Conservation (phyloP, 1,284 basidiomycete genomes). For the Grifola frondosa region DNA sequence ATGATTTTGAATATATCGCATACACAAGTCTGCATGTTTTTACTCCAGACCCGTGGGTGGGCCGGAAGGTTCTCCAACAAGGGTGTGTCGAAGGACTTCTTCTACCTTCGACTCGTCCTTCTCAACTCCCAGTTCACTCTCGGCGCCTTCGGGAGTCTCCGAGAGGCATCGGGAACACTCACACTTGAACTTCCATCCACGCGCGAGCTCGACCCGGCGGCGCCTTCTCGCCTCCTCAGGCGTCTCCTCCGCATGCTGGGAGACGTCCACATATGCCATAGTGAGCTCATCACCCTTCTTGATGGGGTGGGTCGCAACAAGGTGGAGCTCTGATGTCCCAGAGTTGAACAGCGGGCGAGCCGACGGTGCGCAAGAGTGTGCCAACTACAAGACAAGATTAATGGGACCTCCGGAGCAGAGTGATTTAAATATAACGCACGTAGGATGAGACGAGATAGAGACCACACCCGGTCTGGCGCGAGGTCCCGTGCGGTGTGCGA, state of each 20-base stretch:
- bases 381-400: slow-evolving; percentile 39
- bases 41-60: slow-evolving; percentile 15
- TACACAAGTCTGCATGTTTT: background rate
- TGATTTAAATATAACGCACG: no score
- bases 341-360: slow-evolving; percentile 59
- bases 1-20: slow-evolving; percentile 8
- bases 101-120: slow-evolving; percentile 62
- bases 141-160: slow-evolving; percentile 43
- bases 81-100: slow-evolving; percentile 39
- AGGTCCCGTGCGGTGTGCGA: slow-evolving; percentile 70
- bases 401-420: background rate
- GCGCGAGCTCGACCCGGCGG: slow-evolving; percentile 69
- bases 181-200: slow-evolving; percentile 79
- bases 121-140: slow-evolving; percentile 39
- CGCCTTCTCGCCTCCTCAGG: slow-evolving; percentile 54
- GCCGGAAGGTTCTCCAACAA: slow-evolving; percentile 30
- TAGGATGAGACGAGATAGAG: slow-evolving; percentile 77
- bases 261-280: slow-evolving; percentile 71
- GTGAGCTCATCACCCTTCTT: slow-evolving; percentile 74
- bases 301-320: slow-evolving; percentile 62
- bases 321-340: slow-evolving; percentile 62
- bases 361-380: slow-evolving; percentile 71
- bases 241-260: slow-evolving; percentile 52
- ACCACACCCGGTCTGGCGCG: slow-evolving; percentile 69
- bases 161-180: slow-evolving; percentile 59